Evolutionary conservation across 2,329 filamentous ascomycete species (phyloP).

Genomic region (Thielaviopsis euricoi): DNA sequence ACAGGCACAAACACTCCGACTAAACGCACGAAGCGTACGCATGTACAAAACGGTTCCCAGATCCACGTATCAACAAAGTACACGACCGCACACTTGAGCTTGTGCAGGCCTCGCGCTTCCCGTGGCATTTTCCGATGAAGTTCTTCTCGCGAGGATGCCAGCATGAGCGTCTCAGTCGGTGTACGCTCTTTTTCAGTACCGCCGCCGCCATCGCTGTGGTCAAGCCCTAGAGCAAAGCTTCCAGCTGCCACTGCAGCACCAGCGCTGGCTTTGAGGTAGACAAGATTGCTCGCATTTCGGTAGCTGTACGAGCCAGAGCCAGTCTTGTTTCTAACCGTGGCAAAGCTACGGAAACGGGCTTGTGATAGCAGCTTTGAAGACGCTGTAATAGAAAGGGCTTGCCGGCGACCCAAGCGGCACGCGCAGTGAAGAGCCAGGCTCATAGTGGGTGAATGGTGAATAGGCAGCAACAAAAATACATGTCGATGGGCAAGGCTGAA

Average conservation of each 20-base stretch:
- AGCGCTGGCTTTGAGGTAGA: constrained; percentile 3
- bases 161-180: constrained; percentile 58
- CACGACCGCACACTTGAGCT: constrained; percentile 40
- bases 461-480: not conserved
- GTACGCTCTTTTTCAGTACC: constrained; percentile 1
- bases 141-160: constrained; percentile 64
- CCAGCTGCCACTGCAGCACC: not conserved
- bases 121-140: constrained; percentile 52
- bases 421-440: constrained; percentile 8
- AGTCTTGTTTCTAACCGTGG: too few species aligned
- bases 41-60: constrained; percentile 78
- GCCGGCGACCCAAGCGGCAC: not conserved
- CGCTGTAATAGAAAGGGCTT: not conserved
- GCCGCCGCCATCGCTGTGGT: not conserved
- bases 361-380: not conserved
- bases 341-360: not conserved
- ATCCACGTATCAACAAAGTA: constrained; percentile 56
- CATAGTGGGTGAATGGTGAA: constrained; percentile 2
- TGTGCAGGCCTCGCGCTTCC: constrained; percentile 40
- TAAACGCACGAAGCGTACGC: constrained; percentile 73
- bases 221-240: not conserved
- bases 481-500: not conserved
- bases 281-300: not conserved
- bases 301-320: not conserved
- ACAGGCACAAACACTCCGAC: constrained; percentile 84